Conservation (phyloP, 225 moss, liverwort and hornwort genomes). For the Pseudoscleropodium purum region DNA sequence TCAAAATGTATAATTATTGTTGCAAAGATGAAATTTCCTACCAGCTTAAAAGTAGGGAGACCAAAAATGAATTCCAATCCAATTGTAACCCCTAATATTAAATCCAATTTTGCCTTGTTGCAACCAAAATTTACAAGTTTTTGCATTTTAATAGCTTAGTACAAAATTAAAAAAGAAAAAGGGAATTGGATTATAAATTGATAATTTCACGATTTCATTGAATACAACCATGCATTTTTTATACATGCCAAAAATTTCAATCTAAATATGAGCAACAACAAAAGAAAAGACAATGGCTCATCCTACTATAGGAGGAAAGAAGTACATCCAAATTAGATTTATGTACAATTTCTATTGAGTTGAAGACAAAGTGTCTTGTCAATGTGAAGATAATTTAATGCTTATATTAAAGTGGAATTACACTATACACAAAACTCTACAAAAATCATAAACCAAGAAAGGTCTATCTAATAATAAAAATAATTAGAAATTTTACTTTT, state of each 20-base stretch:
- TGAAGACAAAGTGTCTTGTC: not conserved
- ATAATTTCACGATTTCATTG: not conserved
- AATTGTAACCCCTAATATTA: not conserved
- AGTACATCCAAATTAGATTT: not conserved
- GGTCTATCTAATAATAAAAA: accelerated
- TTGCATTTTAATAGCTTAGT: not conserved
- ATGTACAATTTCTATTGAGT: not conserved
- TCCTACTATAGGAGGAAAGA: not conserved
- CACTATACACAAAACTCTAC: not conserved
- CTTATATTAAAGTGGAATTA: not conserved
- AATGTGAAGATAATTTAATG: not conserved
- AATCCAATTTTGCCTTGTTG: not conserved
- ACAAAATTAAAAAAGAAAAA: not conserved
- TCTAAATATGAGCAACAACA: not conserved
- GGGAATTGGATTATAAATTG: not conserved
- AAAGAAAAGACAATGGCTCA: not conserved
- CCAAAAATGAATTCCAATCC: not conserved
- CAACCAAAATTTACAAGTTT: not conserved
- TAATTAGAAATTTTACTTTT: not conserved
- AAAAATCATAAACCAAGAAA: not conserved
- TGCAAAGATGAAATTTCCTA: not conserved
- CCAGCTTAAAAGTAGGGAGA: not conserved
- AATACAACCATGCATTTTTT: not conserved
- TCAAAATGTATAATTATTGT: not conserved
- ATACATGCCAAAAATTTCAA: accelerated